phyloP scores from a whole-genome alignment of 306 rosid genomes.

The Erythrophleum fordii region DNA sequence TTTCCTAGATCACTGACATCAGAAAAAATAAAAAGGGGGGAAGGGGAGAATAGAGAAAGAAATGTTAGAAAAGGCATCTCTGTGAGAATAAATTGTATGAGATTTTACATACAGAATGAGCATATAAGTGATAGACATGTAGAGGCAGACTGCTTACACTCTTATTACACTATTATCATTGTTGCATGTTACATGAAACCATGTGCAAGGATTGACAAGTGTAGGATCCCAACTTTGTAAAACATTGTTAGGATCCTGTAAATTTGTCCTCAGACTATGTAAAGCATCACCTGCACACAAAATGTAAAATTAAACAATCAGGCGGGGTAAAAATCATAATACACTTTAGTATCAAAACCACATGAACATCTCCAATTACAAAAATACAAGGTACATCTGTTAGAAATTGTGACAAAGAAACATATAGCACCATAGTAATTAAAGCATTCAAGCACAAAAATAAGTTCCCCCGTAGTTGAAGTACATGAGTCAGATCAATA shows the following conservation, averaged over 20 bases:
- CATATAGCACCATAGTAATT: background rate
- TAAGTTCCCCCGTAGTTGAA: background rate
- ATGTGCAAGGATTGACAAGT: conserved; percentile 96
- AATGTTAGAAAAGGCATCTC: conserved; percentile 37
- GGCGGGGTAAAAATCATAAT: background rate
- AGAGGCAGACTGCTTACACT: conserved; percentile 68
- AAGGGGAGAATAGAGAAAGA: conserved; percentile 17
- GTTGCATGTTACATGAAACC: conserved; percentile 99
- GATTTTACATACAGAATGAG: conserved; percentile 1
- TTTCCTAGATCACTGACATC: conserved; percentile 77
- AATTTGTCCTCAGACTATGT: conserved; percentile 85
- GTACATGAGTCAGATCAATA: background rate
- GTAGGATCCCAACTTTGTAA: conserved; percentile 99
- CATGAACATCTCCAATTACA: background rate
- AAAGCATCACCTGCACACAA: conserved; percentile 83
- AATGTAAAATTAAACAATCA: conserved; percentile 5
- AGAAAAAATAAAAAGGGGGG: background rate
- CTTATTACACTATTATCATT: conserved; percentile 96
- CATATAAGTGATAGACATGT: conserved; percentile 15
- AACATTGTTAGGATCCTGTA: conserved; percentile 91
- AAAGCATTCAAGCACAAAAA: background rate
- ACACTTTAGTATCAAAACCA: background rate
- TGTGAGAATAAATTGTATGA: conserved; percentile 4
- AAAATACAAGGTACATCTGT: background rate
- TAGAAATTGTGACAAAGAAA: background rate